A percentile compares a stretch with the other conserved stretches of the same genome.
phyloP scores from a whole-genome alignment of 495 filamentous ascomycete genomes.

The Penicillium verhagenii region DNA sequence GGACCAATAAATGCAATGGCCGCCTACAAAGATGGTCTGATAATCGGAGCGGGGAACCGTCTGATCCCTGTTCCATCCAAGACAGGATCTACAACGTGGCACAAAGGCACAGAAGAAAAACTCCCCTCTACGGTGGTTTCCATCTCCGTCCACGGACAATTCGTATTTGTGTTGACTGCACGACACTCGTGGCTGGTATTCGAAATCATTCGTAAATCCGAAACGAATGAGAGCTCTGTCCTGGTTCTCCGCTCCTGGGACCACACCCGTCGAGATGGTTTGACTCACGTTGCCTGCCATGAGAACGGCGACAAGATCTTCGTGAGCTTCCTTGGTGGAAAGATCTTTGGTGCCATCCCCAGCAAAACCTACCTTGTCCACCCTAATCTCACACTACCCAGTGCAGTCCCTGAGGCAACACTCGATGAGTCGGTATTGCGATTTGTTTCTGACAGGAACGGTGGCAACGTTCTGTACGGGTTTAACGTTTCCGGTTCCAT shows the following conservation, averaged over 20 bases:
- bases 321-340: conserved; percentile 30
- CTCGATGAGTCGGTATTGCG: conserved; percentile 35
- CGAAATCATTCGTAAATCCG: conserved; percentile 5
- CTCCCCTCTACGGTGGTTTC: conserved; percentile 44
- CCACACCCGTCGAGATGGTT: conserved; percentile 33
- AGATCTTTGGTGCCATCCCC: conserved; percentile 28
- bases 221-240: conserved; percentile 17
- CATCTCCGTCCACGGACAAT: conserved; percentile 37
- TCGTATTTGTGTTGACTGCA: conserved; percentile 45
- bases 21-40: conserved; percentile 38
- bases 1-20: conserved; percentile 44
- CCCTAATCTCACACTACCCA: too few species aligned
- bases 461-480: conserved; percentile 49
- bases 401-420: conserved; percentile 17
- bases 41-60: conserved; percentile 38
- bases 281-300: conserved; percentile 36
- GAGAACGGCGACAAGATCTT: conserved; percentile 20
- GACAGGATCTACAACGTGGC: conserved; percentile 32
- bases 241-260: conserved; percentile 35
- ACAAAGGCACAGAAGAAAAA: conserved; percentile 24
- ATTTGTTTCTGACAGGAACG: conserved; percentile 14
- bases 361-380: neutral
- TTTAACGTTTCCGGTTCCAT: conserved; percentile 65
- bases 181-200: conserved; percentile 42
- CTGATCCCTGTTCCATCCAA: conserved; percentile 38